Evolutionary conservation across 768 basidiomycete species (phyloP), one percentile per base, ranked within the genome.

Genomic region (Boletales sp.): DNA sequence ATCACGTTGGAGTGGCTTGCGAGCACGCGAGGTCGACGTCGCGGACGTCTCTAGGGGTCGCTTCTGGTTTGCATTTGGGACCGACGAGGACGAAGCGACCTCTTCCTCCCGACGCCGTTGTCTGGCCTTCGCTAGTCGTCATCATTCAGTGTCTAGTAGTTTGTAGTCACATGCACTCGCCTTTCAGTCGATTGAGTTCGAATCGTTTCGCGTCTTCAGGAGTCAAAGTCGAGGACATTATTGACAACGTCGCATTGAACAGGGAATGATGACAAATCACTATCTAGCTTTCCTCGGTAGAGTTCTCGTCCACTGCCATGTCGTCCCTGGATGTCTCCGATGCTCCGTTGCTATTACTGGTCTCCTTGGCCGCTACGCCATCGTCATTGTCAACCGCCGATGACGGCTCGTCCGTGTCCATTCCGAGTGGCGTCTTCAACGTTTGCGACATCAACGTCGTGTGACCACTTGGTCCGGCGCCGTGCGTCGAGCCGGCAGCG

Each of bases 141-240:
- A 15, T 39, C 13, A 35, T 51, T 59, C 44, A 52, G 45, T 43
- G 7, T 27, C 4, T 27, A 27, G 24, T 27, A 5, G 24, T 31
- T 31, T 24, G 31, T 31, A 27, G 24, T 27, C 24, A 27, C 34
- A 29, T 24, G 31, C 30, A 27, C 58, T 44, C 44, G 87, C 88
- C 88, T 80, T 79, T 84, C 19, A 92, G 70, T 46, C 90, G 79
- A 59, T 92, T 90, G 38, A 91, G 75, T 64, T 93, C 89, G 21
- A 91, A 75, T 48, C 80, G 78, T 61, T 79, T 84, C 40, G 80
- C 70, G 63, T 87, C 81, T 54, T 92, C 89, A 13, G 85, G 81
- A 8, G 83, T 82, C 30, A 83, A 47, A 52, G 70, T n/a, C 47
- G 53, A 51, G 12, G 53, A 11, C 13, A 51, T 48, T 34, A 51